phyloP scores from a whole-genome alignment of 768 basidiomycete genomes.

The Tubosaeta brunneosetosa region DNA sequence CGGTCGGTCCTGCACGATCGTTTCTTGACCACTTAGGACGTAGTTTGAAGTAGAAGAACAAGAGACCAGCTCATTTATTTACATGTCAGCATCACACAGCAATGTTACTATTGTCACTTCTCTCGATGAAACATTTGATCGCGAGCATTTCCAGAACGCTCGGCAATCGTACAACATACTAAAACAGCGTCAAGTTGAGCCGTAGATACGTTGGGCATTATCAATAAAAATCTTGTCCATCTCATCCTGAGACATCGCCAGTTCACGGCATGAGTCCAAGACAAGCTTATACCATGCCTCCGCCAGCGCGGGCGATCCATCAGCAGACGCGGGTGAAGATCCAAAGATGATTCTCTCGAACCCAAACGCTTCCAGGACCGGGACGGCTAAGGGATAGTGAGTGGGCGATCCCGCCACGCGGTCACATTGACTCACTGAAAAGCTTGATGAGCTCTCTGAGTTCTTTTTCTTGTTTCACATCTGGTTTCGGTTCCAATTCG shows the following conservation, averaged over 20 bases:
- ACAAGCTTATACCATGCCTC: constrained; percentile 81
- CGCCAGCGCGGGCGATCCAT: constrained; percentile 44
- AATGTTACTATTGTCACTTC: background rate
- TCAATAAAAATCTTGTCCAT: constrained; percentile 68
- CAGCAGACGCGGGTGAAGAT: constrained; percentile 59
- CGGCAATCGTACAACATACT: background rate
- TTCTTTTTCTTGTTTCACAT: constrained; percentile 36
- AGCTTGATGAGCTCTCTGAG: constrained; percentile 71
- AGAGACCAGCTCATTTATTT: background rate
- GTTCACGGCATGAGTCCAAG: constrained; percentile 71
- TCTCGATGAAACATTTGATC: background rate
- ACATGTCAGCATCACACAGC: background rate
- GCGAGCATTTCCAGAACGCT: background rate
- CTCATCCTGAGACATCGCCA: constrained; percentile 72
- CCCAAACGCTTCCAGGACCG: constrained; percentile 81
- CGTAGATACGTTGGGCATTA: constrained; percentile 46
- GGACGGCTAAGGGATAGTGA: constrained; percentile 52
- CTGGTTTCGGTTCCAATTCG: constrained; percentile 34
- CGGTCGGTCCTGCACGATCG: background rate
- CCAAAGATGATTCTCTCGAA: constrained; percentile 81
- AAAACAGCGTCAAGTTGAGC: constrained; percentile 10
- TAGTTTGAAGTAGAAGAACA: background rate
- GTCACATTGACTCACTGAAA: constrained; percentile 57
- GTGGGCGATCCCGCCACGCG: background rate
- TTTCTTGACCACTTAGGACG: background rate